Base-by-base conservation (phyloP, 2,329 filamentous ascomycete species). In the Pestalotiopsis sp. region DNA sequence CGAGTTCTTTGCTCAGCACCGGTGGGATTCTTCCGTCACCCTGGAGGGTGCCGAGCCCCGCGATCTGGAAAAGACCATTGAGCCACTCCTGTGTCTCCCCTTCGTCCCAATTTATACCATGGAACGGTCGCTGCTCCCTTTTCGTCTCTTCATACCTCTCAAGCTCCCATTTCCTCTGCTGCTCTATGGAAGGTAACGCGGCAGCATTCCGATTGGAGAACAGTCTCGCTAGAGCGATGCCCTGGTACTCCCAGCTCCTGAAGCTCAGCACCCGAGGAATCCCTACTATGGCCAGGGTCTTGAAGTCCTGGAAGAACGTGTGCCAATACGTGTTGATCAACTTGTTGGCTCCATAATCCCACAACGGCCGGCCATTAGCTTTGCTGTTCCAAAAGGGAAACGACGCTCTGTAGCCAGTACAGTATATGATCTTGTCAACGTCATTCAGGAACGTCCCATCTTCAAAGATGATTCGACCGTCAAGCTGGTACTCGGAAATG, bases 241-340 rank as follows among this genome's bases (percentile, higher is more conserved):
- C 86, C 73, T 88, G 86, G 70, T 88, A 88, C 73, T 88, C 86
- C 70, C 88, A 88, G 45, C 83, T 84, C 6, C 86, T 76, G 68
- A 88, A 88, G 0, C 85, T 87, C 13, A 86, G 74, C 0, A 83
- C 83, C 0, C 85, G 81, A 1, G 86, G 86, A 5, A 88, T 73
- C 0, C 87, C 87, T 0, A 89, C 81, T 12, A 88, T 77, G 0
- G 80, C 87, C 0, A 90, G 76, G 0, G 83, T 85, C 0, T 81
- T 75, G 56, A 83, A 83, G 25, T 83, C 80, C 1, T 79, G 82
- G 64, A 87, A 81, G 74, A 89, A 89, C 0, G 85, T 87, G 72
- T 89, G 87, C 76, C 80, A 82, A 71, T 87, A 90, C 2, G 71
- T 82, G 0, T 81, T 80, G 0, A 80, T 68, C 2, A 89, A 74